Evolutionary conservation across 257 asterid species (phyloP), one percentile per base, ranked within the genome.

Genomic region (Solanum dulcamara): DNA sequence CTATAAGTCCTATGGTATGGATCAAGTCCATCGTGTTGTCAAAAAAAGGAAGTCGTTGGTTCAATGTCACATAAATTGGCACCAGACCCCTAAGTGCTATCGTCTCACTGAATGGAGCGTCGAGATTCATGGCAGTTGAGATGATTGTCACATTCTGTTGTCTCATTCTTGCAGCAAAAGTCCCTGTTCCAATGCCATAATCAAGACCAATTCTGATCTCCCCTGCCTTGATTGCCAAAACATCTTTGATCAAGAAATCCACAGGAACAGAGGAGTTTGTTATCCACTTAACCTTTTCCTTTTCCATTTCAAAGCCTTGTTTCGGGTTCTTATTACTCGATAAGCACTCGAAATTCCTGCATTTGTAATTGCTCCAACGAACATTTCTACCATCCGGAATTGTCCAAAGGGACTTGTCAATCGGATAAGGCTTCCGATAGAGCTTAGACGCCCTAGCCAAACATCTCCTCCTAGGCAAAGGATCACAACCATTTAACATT

Each of bases 21-120:
- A 96, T 94, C 89, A 96, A 50, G 75, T 96, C 98, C 98, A 94
- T 86, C 3, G 98, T 92, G 94, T 96, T 96, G 32, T 96, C 99
- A 5, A 96, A 96, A 40, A 96, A 94, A 1, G 98, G 99, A 1
- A 96, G 90, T 87, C 99, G 90, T 81, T 95, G 98, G 53, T 93
- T 96, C 90, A 94, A 20, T 10, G 97, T 94, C 85, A 88, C 72
- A 22, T 94, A 94, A 6, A 96, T 38, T 13, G 99, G 99, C 40
- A 96, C 53, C 57, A 96, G 59, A 6, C 98, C 98, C 48, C 99
- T 90, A 5, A 96, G 77, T 7, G 99, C 97, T 33, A 96, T 94
- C 92, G 84, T 94, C 84, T 96, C 99, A 15, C 64, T 94, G 51
- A 94, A 96, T 1, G 99, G 99, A 3, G 97, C 97, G 11, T 97